Base-by-base conservation (phyloP, 2,329 filamentous ascomycete species). In the Penicillium digitatum region DNA sequence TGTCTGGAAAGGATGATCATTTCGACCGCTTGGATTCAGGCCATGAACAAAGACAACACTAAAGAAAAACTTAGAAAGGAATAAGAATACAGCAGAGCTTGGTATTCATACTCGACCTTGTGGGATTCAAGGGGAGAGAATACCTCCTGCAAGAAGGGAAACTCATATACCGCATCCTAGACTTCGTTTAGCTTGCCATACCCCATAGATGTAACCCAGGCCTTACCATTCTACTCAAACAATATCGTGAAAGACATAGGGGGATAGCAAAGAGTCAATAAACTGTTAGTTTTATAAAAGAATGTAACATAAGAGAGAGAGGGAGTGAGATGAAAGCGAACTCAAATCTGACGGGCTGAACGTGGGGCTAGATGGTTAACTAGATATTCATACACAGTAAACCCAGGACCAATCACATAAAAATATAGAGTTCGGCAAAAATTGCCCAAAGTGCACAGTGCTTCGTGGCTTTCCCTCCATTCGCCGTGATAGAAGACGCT, bases 11-110 rank as follows among this genome's bases (percentile, higher is more conserved):
- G 68, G 64, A 44, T 72, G 68, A 45, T 70, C 67, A 44, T 63
- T 62, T 32, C 64, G 63, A 31, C 66, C 67, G 26, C 61, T 62
- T 40, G 68, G 66, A 31, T 70, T 70, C 31, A 70, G 59, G 1
- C 68, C 68, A 38, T 70, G 68, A 22, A 70, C 68, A 40, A 70
- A 70, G 26, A 70, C 61, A 34, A 70, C 62, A 42, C 67, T 70
- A 37, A 16, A 2, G 11, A 20, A n/a, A 7, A 7, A 7, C 18
- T 45, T 12, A 38, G 22, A 11, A 12, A 22, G 1, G 16, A 24
- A 9, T 10, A 10, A 1, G 3, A 20, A 10, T 14, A 5, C 26
- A 8, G 2, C 9, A 26, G 5, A 4, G 3, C 10, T 10, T 26
- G 12, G 12, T 14, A 18, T 37, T 16, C 64, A 46, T 61, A 70